Evolutionary conservation across 257 asterid species (phyloP), one percentile per base, ranked within the genome.

Genomic region (Solanum boliviense): DNA sequence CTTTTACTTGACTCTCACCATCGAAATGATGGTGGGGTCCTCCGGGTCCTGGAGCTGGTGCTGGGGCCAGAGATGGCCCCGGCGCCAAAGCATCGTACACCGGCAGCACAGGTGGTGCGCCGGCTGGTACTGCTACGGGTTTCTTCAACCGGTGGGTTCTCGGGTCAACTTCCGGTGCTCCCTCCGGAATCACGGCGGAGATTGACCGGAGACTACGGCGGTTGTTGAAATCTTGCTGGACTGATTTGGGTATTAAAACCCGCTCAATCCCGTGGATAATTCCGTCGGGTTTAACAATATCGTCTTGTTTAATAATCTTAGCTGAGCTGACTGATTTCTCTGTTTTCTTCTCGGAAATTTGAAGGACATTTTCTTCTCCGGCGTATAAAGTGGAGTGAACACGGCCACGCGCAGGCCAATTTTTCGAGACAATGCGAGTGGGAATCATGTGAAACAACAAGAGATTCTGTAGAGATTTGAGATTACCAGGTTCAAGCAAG

Each of bases 11-110:
- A 10, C 95, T 91, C 88, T 96, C 98, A 6, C 99, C 99, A 89
- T 97, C 98, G 88, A 96, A 96, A 88, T 96, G 98, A 89, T 92
- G 96, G 93, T 91, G 98, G 32, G 94, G 96, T 8, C 98, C 98
- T 2, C 99, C 99, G 0, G 99, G 99, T 0, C 99, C 99, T 0
- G 99, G 99, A 0, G 99, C 99, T 0, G 99, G 96, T 0, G 99
- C 98, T 12, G 99, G 99, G 15, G 91, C 85, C 52, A 89, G 31
- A 7, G 91, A 86, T 25, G 91, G 91, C 12, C 91, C 91, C 3
- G 91, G 89, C 1, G 89, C 89, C 82, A 89, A 5, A 0, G 91
- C 89, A n/a, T 71, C 87, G 73, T 81, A 81, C 1, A 89, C 79
- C 6, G 91, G 91, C 36, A 89, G 67, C 8, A 75, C 87, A 0